Evolutionary conservation across 495 filamentous ascomycete genomes (phyloP), one percentile per base, ranked within the genome.

Genomic region (Penicillium longicatenatum): DNA sequence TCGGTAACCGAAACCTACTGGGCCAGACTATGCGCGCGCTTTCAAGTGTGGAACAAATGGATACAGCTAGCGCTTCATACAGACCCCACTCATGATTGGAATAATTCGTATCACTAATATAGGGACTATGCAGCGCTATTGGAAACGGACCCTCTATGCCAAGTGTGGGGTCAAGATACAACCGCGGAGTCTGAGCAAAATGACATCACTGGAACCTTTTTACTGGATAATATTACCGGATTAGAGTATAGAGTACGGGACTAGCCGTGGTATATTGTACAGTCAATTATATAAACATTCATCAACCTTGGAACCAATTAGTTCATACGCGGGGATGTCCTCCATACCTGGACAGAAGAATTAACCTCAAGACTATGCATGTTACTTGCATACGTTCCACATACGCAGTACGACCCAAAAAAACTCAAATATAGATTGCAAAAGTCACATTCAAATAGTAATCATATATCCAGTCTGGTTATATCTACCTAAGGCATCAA

Each of bases 401-500:
- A 26, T 6, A 1, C 10, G 12, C 31, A 14, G 31, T 35, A 35
- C 31, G 12, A 35, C 31, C 9, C 12, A 12, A 3, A 14, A 14
- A 39, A n/a, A 39, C 1, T 6, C 5, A 39, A 39, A 39, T 7
- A 39, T 39, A 39, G 37, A 39, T 39, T 12, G 16, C 4, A 6
- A 39, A 39, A 39, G 3, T 26, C 26, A 26, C 7, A 26, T 26
- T n/a, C 16, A 17, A 6, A 46, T 17, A 17, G 33, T 10, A 17
- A 33, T 37, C 30, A 33, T 20, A 35, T 50, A 50, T 35, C 17
- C 48, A 63, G 49, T 63, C 61, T 63, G 43, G 17, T 37, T 24
- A 16, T 60, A 63, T 59, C 16, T 53, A 63, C 56, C n/a, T 44
- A 54, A 17, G n/a, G 14, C 20, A 45, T 50, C 19, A 31, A 52